Evolutionary conservation across 192 early-diverging fungal species (phyloP).

Genomic region (Mycoemilia scoparia): DNA sequence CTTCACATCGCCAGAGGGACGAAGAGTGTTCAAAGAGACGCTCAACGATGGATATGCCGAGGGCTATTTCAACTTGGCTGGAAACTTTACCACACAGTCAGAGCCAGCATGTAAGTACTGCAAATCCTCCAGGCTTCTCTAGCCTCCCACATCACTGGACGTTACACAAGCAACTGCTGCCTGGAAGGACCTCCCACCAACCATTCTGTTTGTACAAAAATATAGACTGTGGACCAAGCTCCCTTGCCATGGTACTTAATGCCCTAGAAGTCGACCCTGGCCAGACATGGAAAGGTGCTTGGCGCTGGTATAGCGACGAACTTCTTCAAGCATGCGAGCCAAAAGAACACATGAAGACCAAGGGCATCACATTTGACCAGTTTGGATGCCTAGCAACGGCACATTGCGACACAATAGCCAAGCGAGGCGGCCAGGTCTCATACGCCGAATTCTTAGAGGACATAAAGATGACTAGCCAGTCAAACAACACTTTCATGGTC

Average conservation of each 20-base stretch:
- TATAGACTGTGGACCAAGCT: constrained; percentile 81
- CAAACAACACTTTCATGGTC: constrained; percentile 68
- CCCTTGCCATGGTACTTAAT: constrained; percentile 85
- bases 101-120: constrained; percentile 71
- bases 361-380: constrained; percentile 80
- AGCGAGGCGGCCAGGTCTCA: constrained; percentile 42
- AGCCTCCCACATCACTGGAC: background rate
- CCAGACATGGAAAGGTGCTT: constrained; percentile 80
- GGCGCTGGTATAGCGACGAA: constrained; percentile 76
- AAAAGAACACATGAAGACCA: constrained; percentile 51
- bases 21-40: constrained; percentile 58
- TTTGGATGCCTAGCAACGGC: constrained; percentile 79
- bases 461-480: constrained; percentile 41
- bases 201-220: constrained; percentile 8
- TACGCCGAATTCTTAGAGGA: constrained; percentile 67
- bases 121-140: too few species aligned
- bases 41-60: constrained; percentile 62
- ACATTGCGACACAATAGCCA: constrained; percentile 60
- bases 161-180: too few species aligned
- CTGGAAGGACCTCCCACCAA: background rate
- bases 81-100: constrained; percentile 80
- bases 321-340: constrained; percentile 50
- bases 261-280: constrained; percentile 80
- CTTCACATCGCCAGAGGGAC: constrained; percentile 63
- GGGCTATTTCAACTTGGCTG: constrained; percentile 68